Percentiles rank a stretch among this genome's conserved stretches.
These are phyloP conservation scores for Aspergillus nidulans DNA, from an alignment of 495 filamentous ascomycete species.

Conservation along the genomic window DNA sequence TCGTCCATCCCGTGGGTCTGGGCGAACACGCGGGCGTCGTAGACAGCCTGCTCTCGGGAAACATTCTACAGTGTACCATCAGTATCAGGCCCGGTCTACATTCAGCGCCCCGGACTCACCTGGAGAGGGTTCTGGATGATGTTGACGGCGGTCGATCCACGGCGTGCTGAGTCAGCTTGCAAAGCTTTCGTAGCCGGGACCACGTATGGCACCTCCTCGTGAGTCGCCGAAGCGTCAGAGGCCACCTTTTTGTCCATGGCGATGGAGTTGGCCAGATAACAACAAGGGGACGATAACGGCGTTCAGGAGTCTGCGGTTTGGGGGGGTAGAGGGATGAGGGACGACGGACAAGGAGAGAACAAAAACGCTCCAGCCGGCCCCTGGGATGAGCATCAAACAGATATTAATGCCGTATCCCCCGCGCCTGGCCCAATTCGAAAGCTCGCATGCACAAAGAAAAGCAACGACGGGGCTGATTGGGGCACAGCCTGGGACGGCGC, in stretches of 20 bases:
- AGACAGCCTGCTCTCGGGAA: conserved; percentile 26
- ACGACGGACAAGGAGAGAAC: background rate
- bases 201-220: background rate
- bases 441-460: background rate
- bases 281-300: background rate
- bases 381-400: background rate
- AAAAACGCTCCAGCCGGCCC: background rate
- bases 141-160: background rate
- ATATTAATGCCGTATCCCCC: background rate
- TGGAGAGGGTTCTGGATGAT: conserved; percentile 41
- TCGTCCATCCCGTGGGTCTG: conserved; percentile 36
- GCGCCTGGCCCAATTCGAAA: background rate
- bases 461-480: background rate
- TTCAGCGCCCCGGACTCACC: conserved; percentile 21
- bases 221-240: background rate
- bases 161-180: background rate
- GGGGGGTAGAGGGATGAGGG: background rate
- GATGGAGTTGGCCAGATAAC: background rate
- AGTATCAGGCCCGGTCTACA: background rate
- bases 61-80: conserved; percentile 23
- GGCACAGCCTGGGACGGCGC: background rate
- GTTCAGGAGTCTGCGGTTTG: background rate
- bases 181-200: background rate
- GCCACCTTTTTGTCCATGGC: background rate
- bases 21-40: conserved; percentile 37